Evolutionary conservation across 495 filamentous ascomycete species (phyloP), one percentile per base, ranked within the genome.

Genomic region (Oleoguttula mirabilis): DNA sequence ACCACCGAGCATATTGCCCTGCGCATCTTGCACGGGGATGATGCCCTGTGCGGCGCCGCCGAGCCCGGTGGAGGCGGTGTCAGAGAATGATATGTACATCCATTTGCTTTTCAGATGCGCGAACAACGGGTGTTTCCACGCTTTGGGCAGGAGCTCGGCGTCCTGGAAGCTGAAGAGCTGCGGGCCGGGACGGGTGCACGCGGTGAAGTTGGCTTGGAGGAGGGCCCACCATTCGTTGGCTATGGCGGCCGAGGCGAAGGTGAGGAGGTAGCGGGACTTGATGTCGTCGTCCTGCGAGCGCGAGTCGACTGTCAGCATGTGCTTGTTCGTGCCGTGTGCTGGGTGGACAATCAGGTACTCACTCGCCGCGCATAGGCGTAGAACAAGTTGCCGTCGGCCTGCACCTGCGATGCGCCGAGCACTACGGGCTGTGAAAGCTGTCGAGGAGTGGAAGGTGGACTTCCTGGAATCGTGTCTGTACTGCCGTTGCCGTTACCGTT

Each of bases 341-440:
- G n/a, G n/a, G n/a, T n/a, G n/a, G n/a, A n/a, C n/a, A n/a, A n/a
- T n/a, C n/a, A n/a, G n/a, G n/a, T 21, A 30, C 36, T n/a, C 38
- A 51, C 48, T 25, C 35, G 27, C n/a, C 48, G 43, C 24, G 48
- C 48, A 39, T 51, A 51, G 6, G 48, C 48, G 22, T 51, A 51
- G 38, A 47, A 51, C 1, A 51, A 27, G 14, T 47, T 51, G 21
- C 43, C 43, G 10, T 51, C 48, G 3, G 21, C 11, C 39, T 32
- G n/a, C n/a, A n/a, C 19, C 38, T 10, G 32, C 32, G 16, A 14
- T 21, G 11, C 36, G 21, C 16, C 10, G 16, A 6, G 7, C 12
- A 7, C 32, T 21, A 35, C 7, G 6, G 32, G 32, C 32, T 35
- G 11, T 6, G 36, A 39, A 12, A 39, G 17, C 10, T 11, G 8